Evolutionary conservation across 2,329 filamentous ascomycete genomes (phyloP).

Genomic region (Fusarium sarcochroum): DNA sequence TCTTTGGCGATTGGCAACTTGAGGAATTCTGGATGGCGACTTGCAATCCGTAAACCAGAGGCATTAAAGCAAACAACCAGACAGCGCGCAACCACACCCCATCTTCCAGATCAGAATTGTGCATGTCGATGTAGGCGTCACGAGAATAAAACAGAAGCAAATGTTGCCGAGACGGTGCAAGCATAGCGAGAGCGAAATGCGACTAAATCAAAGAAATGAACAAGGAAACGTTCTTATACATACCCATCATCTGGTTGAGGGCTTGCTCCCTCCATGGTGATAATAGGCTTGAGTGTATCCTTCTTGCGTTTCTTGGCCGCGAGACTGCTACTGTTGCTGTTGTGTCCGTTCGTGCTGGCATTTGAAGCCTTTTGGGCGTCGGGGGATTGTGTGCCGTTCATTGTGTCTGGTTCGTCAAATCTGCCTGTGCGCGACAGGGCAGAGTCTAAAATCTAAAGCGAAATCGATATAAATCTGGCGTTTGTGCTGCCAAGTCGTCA

Average conservation of each 20-base stretch:
- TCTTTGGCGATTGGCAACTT: conserved; percentile 12
- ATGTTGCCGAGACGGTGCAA: background rate
- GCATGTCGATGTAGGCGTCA: background rate
- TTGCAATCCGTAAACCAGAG: conserved; percentile 3
- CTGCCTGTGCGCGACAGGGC: conserved; percentile 17
- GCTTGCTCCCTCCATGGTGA: conserved; percentile 73
- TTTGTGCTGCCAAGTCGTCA: conserved; percentile 25
- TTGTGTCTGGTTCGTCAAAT: conserved; percentile 30
- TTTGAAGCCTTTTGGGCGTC: conserved; percentile 52
- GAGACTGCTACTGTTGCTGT: conserved; percentile 47
- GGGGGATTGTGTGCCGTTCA: conserved; percentile 50
- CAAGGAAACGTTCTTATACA: conserved; percentile 45
- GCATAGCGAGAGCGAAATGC: background rate
- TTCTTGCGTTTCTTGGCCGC: conserved; percentile 79
- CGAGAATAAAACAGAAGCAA: conserved; percentile 1
- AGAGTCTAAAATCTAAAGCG: conserved; percentile 1
- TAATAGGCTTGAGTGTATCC: conserved; percentile 78
- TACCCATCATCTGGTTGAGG: conserved; percentile 52
- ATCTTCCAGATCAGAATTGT: conserved; percentile 4
- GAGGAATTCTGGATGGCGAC: conserved; percentile 1
- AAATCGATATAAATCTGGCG: background rate
- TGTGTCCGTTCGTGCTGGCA: conserved; percentile 49
- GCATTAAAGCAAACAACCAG: conserved; percentile 1
- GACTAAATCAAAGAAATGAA: conserved; percentile 11
- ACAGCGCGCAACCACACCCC: background rate